Evolutionary conservation across 768 basidiomycete species (phyloP).

Genomic region (Rhizopogon rudus): DNA sequence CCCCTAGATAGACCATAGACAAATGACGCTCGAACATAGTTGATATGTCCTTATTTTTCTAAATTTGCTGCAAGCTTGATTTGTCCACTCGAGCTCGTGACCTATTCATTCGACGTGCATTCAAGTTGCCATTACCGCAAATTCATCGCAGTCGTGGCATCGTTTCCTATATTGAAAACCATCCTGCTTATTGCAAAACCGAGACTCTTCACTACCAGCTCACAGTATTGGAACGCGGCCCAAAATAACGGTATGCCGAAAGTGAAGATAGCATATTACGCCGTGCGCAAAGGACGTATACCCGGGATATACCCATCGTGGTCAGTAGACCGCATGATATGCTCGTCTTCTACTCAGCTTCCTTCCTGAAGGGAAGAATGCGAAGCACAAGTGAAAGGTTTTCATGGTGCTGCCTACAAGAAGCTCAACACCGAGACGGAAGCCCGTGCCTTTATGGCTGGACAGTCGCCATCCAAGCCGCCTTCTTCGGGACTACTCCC

Average conservation of each 20-base stretch:
- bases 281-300: constrained; percentile 58
- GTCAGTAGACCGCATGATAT: constrained; percentile 32
- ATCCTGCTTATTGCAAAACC: neutral
- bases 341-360: neutral
- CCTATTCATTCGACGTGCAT: too few species aligned
- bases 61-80: too few species aligned
- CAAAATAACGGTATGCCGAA: constrained; percentile 27
- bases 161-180: neutral
- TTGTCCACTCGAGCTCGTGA: too few species aligned
- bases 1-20: too few species aligned
- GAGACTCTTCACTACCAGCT: neutral
- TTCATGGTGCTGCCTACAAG: constrained; percentile 55
- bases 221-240: neutral
- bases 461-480: constrained; percentile 19
- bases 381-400: constrained; percentile 62
- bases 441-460: constrained; percentile 53
- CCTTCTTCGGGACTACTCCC: constrained; percentile 10
- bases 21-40: too few species aligned
- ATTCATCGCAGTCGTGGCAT: neutral
- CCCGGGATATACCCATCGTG: constrained; percentile 71
- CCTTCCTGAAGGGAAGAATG: constrained; percentile 59
- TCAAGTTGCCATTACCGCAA: neutral
- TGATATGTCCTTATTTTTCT: too few species aligned
- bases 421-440: constrained; percentile 55
- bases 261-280: constrained; percentile 57